Evolutionary conservation across 345 rosid species (phyloP).

Genomic region (Aethionema arabicum): DNA sequence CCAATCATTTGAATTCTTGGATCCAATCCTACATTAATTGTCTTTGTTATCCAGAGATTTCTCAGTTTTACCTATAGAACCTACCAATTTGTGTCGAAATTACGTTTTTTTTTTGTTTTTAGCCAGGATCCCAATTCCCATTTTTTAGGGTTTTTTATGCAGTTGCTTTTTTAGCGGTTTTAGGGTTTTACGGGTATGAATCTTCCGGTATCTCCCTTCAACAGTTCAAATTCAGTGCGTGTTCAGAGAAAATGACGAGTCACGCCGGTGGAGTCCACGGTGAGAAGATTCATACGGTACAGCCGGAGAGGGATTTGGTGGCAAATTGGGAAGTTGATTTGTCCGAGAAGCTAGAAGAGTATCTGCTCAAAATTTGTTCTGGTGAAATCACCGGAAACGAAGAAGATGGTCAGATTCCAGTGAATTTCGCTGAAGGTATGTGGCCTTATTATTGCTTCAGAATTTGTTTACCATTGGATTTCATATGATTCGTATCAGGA

Average conservation of each 20-base stretch:
- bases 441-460: constrained; percentile 27
- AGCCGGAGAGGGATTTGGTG: constrained; percentile 80
- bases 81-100: not conserved
- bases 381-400: constrained; percentile 64
- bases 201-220: not conserved
- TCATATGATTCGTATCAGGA: constrained; percentile 3
- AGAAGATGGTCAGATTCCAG: constrained; percentile 41
- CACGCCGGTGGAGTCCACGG: constrained; percentile 25
- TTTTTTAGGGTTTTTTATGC: constrained; percentile 32
- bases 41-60: not conserved
- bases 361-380: constrained; percentile 79
- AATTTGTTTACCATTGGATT: not conserved
- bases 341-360: constrained; percentile 80
- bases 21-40: not conserved
- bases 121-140: constrained; percentile 2
- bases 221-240: constrained; percentile 2
- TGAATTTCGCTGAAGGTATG: constrained; percentile 94
- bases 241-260: constrained; percentile 35
- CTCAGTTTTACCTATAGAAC: not conserved
- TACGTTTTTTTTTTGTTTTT: not conserved
- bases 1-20: constrained; percentile 3
- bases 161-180: not conserved
- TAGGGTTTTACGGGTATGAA: constrained; percentile 23
- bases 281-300: constrained; percentile 59
- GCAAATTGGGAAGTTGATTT: constrained; percentile 96